Percentiles rank a stretch among this genome's conserved stretches.
These are phyloP conservation scores for Spathaspora sp. DNA, from an alignment of 1,139 yeast genomes.

Conservation along the genomic window DNA sequence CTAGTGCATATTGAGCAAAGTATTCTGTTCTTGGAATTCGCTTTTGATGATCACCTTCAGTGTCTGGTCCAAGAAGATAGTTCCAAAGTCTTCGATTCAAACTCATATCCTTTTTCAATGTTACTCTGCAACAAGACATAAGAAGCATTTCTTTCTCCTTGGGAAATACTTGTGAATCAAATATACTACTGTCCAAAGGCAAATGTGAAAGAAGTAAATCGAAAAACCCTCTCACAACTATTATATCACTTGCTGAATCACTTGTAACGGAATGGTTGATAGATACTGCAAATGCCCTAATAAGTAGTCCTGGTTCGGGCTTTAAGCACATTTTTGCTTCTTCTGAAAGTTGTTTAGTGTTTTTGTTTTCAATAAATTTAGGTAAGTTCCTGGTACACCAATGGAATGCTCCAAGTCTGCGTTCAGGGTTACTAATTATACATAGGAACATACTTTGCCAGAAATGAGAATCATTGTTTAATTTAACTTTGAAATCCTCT, in stretches of 20 bases:
- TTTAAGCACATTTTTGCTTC: slow-evolving; percentile 61
- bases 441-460: slow-evolving; percentile 84
- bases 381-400: slow-evolving; percentile 77
- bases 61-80: slow-evolving; percentile 79
- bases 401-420: slow-evolving; percentile 76
- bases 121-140: slow-evolving; percentile 63
- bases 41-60: slow-evolving; percentile 22
- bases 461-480: slow-evolving; percentile 70
- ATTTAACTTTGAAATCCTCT: slow-evolving; percentile 55
- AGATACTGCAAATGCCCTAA: slow-evolving; percentile 73
- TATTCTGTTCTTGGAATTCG: slow-evolving; percentile 35
- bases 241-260: slow-evolving; percentile 37
- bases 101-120: slow-evolving; percentile 87
- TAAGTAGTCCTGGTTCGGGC: slow-evolving; percentile 78
- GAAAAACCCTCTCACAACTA: slow-evolving; percentile 86
- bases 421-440: slow-evolving; percentile 74
- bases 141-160: slow-evolving; percentile 60
- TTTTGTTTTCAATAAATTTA: slow-evolving; percentile 16
- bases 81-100: slow-evolving; percentile 89
- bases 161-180: slow-evolving; percentile 45
- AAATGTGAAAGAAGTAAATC: slow-evolving; percentile 72
- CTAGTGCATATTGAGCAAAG: slow-evolving; percentile 57
- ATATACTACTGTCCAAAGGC: slow-evolving; percentile 60
- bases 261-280: slow-evolving; percentile 34
- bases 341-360: slow-evolving; percentile 23